A percentile compares a stretch with the other conserved stretches of the same genome.
Evolutionary conservation across 139 green algal species (phyloP).

Genomic region (Volvox reticuliferus): DNA sequence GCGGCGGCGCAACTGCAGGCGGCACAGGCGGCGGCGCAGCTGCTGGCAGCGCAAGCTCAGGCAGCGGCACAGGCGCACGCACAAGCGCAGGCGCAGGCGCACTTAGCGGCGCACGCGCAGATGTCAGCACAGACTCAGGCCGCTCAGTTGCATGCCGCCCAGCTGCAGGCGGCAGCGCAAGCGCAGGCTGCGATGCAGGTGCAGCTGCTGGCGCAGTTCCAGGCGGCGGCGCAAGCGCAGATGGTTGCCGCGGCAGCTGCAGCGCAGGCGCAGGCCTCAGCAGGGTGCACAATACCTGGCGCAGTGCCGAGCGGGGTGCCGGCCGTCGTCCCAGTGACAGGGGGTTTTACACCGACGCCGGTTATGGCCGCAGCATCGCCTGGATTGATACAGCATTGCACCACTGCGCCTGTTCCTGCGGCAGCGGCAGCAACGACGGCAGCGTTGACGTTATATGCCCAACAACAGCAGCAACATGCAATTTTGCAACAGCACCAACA

Average conservation of each 20-base stretch:
- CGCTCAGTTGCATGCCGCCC: neutral
- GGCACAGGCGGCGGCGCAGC: neutral
- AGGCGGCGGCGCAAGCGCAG: constrained; percentile 6
- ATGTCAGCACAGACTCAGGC: neutral
- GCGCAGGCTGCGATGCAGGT: neutral
- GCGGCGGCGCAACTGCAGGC: constrained; percentile 21
- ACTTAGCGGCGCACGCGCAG: neutral
- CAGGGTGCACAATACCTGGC: neutral
- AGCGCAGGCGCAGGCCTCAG: neutral
- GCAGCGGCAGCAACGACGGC: neutral
- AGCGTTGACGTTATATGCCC: neutral
- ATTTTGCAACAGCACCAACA: constrained; percentile 20
- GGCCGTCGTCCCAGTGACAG: neutral
- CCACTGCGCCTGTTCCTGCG: neutral
- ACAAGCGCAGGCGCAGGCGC: neutral
- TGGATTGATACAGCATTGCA: neutral
- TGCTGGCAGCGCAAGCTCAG: constrained; percentile 7
- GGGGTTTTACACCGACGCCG: too few relatives aligned
- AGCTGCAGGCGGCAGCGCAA: neutral
- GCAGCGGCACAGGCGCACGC: constrained; percentile 1
- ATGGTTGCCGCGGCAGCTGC: neutral
- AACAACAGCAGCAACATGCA: constrained; percentile 6
- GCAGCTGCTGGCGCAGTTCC: neutral
- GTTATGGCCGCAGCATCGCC: neutral
- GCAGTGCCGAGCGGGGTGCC: neutral